Conservation (phyloP, 352 stramenopile species). For the Globisporangium canariense region DNA sequence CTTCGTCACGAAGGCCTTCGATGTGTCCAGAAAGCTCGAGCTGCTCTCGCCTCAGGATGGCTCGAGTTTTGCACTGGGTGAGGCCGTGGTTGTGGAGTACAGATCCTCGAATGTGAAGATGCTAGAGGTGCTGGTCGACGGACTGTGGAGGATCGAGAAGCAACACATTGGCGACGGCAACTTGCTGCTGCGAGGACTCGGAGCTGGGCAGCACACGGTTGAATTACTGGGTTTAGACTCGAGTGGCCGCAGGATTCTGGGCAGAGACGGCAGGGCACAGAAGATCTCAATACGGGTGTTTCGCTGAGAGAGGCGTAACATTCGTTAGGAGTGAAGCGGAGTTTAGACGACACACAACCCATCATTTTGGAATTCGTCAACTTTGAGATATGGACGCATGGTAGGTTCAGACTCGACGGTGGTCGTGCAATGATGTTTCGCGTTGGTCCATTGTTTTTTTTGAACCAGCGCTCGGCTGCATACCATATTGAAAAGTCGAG, state of each 20-base stretch:
- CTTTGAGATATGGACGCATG: no score
- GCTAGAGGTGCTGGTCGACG: conserved; percentile 32
- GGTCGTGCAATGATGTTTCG: no score
- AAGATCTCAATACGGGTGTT: not conserved
- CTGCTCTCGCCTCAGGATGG: conserved; percentile 29
- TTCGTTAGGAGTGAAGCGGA: no score
- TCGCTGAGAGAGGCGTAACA: not conserved
- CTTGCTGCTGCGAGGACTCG: conserved; percentile 39
- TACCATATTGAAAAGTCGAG: no score
- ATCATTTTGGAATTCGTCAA: no score
- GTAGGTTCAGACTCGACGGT: no score
- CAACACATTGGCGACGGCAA: conserved; percentile 34
- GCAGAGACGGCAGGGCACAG: not conserved
- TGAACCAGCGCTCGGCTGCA: no score
- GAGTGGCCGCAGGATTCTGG: not conserved
- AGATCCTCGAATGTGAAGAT: conserved; percentile 29
- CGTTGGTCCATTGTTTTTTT: no score
- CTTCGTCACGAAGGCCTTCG: conserved; percentile 18
- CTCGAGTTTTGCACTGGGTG: conserved; percentile 15
- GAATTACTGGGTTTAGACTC: conserved; percentile 22
- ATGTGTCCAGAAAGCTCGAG: conserved; percentile 16
- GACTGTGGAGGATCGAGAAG: conserved; percentile 25
- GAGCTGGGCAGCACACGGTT: conserved; percentile 28
- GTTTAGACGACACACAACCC: no score
- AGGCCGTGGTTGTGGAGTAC: conserved; percentile 39